Base-by-base conservation (phyloP, 192 early-diverging fungal species). In the Gorgonomyces haynaldii region DNA sequence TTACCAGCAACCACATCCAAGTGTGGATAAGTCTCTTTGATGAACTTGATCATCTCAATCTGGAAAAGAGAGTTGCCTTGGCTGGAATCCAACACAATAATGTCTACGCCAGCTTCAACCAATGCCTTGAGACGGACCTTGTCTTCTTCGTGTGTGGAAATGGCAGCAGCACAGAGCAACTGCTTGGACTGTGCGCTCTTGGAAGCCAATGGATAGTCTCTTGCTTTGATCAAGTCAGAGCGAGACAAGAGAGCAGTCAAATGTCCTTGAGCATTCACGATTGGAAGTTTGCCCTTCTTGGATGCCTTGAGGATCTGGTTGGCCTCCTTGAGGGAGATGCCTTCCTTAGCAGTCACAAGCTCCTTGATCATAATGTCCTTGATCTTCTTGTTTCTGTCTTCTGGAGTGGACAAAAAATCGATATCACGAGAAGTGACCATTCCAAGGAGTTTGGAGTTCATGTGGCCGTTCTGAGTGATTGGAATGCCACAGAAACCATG, bases 391-490 rank as follows among this genome's bases (percentile, higher is more conserved):
- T 63, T 51, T 20, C 73, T 58, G 41, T 92, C 86, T 40, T 71
- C 69, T 19, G 7, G 27, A 42, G 52, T 51, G 38, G 63, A 62
- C 32, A 86, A 70, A 69, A 98, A 95, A 54, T 93, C 88, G 62
- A 98, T 89, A 60, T 98, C 95, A 34, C 95, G 83, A 44, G 86
- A 83, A 29, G 95, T 94, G 37, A 98, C 91, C 42, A 98, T 92
- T 54, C 95, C 95, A 27, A 98, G 61, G 21, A 98, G 69, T 70
- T 86, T 88, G 53, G 85, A 86, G 48, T 83, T 73, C 42, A 91
- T 53, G 68, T 86, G 82, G 49, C 95, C 95, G 51, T 68, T 80
- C 48, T 83, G 83, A 39, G 95, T 98, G 57, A 98, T 86, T 24
- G 95, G 95, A 55, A 98, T 88, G 23, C 95, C 95, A 44, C 87